Conservation (phyloP, 1,139 yeast genomes). For the Sporopachydermia cereana region DNA sequence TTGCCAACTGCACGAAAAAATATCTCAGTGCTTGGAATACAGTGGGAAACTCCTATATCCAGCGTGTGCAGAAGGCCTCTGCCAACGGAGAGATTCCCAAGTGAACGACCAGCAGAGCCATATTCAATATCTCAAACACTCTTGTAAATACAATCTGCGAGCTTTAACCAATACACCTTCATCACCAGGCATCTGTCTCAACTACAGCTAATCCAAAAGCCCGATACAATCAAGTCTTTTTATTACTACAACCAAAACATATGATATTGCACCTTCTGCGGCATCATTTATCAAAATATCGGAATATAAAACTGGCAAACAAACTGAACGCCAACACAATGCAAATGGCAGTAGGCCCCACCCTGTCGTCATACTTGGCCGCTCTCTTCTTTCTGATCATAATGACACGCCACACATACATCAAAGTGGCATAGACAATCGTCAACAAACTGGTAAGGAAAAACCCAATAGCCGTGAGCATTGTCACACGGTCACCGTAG, state of each 20-base stretch:
- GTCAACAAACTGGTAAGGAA: conserved; percentile 70
- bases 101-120: background rate
- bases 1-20: conserved; percentile 1
- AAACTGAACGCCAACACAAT: conserved; percentile 60
- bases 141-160: too few species aligned
- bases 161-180: too few species aligned
- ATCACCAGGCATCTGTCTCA: too few species aligned
- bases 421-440: conserved; percentile 58
- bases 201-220: too few species aligned
- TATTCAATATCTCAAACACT: background rate
- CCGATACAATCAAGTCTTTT: too few species aligned
- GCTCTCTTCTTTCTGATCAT: conserved; percentile 77
- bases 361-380: conserved; percentile 72
- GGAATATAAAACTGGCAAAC: conserved; percentile 57
- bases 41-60: conserved; percentile 3
- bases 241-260: background rate
- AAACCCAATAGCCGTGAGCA: conserved; percentile 84
- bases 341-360: conserved; percentile 84
- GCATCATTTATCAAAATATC: conserved; percentile 24
- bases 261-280: background rate
- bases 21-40: conserved; percentile 6
- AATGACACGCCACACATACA: conserved; percentile 72
- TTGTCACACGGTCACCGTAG: conserved; percentile 53
- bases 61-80: conserved; percentile 1
- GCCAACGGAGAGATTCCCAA: conserved; percentile 3